Evolutionary conservation across 176 grass and related monocot species (phyloP).

Genomic region (Musa beccarii): DNA sequence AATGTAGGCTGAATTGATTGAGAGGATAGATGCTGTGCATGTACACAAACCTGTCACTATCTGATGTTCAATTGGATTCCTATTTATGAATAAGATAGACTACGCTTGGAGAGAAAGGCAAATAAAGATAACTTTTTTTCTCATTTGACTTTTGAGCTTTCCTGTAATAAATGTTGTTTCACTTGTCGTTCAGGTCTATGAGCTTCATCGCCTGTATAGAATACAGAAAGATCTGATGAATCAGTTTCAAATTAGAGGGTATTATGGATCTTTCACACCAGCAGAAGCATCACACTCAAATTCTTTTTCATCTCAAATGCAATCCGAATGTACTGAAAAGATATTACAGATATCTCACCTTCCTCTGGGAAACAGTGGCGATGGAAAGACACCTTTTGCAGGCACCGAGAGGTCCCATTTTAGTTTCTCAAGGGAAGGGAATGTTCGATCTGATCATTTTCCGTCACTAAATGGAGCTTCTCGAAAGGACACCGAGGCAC

Average conservation of each 20-base stretch:
- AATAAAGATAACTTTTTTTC: not conserved
- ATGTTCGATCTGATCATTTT: not conserved
- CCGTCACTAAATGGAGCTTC: not conserved
- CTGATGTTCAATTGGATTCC: not conserved
- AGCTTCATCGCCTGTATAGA: conserved; percentile 75
- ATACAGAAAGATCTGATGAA: conserved; percentile 71
- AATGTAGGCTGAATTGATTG: too few species aligned
- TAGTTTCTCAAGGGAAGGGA: not conserved
- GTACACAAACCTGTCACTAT: too few species aligned
- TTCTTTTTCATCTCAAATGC: conserved; percentile 34
- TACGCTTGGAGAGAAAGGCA: not conserved
- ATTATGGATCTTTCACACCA: conserved; percentile 21
- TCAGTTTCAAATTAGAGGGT: conserved; percentile 28
- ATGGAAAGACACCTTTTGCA: not conserved
- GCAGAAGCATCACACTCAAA: conserved; percentile 27
- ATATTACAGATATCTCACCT: conserved; percentile 2
- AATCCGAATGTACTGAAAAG: conserved; percentile 22
- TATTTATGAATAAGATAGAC: not conserved
- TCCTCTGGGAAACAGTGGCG: not conserved
- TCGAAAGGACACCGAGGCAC: not conserved
- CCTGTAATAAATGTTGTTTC: conserved; percentile 25
- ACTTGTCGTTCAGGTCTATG: conserved; percentile 41
- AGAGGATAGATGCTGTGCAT: too few species aligned
- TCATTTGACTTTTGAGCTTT: conserved; percentile 12
- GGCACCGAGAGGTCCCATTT: not conserved